Evolutionary conservation across 1,284 basidiomycete genomes (phyloP), one percentile per base, ranked within the genome.

Genomic region (Microbotryomycetes sp.): DNA sequence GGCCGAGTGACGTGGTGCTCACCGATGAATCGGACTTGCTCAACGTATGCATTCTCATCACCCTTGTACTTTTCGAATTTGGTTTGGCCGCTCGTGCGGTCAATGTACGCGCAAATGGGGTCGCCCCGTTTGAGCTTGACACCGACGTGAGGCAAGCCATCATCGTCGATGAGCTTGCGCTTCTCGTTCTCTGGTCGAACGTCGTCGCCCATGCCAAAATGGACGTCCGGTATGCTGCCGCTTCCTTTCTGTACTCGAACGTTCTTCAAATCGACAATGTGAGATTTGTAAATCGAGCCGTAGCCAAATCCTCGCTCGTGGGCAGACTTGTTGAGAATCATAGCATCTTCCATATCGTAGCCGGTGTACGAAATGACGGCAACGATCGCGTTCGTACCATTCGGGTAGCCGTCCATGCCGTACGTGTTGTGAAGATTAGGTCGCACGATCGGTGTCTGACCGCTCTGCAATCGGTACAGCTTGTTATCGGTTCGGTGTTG

Each of bases 301-400:
- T 98, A 97, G 0, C 82, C 92, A 74, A 99, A 99, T 0, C 96
- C 96, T 48, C 96, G 87, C 77, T 99, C 96, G 75, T 98, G 92
- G 3, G 91, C 88, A 4, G 92, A 97, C 79, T 98, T 98, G 79
- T 99, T 99, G 56, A 99, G 79, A 70, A 99, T 98, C 96, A 99
- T 99, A 65, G 96, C 96, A 72, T 99, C 96, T 78, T 99, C 96
- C 96, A 99, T 99, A 76, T 99, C 96, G 77, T 99, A 99, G 5
- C 96, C 96, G 0, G 96, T 99, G 76, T 99, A 99, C 0, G 96
- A 98, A 70, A 99, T 97, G 74, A 99, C 96, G 24, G 96, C 96
- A 56, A 99, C 96, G 60, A 99, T 82, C 18, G 96, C 96, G 76
- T 99, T 99, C 48, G 89, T 97, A 18, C 94, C 96, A 73, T 96